phyloP scores from a whole-genome alignment of 148 eudicot genomes.

The Camellia granthamiana region DNA sequence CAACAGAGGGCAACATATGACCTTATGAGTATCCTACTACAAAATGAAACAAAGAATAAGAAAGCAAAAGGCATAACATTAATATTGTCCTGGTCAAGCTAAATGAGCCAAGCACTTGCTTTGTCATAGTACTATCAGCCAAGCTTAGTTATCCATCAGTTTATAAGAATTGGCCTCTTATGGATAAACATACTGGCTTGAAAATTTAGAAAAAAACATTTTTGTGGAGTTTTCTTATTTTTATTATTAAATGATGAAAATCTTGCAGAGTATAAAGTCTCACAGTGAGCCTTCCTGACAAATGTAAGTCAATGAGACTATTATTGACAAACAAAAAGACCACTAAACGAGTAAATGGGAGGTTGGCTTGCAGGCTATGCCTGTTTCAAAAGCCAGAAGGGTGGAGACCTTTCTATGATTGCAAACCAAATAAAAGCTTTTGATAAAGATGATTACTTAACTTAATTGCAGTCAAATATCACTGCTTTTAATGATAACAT shows the following conservation, averaged over 20 bases:
- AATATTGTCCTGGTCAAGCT: not conserved
- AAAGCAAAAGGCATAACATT: not conserved
- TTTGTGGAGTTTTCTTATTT: not conserved
- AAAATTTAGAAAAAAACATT: not conserved
- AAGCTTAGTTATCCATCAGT: not conserved
- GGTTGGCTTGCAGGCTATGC: no score
- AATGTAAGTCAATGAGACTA: not conserved
- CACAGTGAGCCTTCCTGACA: not conserved
- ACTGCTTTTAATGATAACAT: conserved; percentile 14
- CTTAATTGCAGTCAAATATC: not conserved
- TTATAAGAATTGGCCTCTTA: not conserved
- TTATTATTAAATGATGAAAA: not conserved
- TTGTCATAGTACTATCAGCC: not conserved
- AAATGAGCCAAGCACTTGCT: not conserved
- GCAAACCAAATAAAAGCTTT: not conserved
- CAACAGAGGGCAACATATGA: not conserved
- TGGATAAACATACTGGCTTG: not conserved
- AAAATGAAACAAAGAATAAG: not conserved
- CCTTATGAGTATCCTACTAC: not conserved
- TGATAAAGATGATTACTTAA: not conserved
- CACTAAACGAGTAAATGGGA: not conserved
- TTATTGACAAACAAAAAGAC: conserved; percentile 8
- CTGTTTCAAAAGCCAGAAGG: no score
- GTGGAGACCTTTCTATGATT: not conserved
- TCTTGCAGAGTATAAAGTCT: not conserved